Percentiles rank a stretch among this genome's conserved stretches.
Conservation (phyloP, 2,329 filamentous ascomycete species). For the Huntiella abstrusa region DNA sequence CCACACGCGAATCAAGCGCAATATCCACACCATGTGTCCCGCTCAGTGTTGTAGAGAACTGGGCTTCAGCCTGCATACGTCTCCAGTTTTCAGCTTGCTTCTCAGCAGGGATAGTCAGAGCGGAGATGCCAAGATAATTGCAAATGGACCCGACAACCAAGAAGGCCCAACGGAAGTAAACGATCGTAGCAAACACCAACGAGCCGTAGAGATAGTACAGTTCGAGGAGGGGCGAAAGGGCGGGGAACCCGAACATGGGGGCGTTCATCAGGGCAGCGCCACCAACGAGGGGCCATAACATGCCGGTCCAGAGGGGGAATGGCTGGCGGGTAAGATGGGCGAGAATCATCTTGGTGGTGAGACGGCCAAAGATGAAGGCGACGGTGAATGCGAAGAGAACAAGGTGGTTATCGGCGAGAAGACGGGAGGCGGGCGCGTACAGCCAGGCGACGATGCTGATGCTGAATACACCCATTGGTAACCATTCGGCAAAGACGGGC, state of each 20-base stretch:
- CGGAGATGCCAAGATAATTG: conserved; percentile 81
- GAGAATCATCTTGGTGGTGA: conserved; percentile 98
- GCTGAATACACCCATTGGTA: conserved; percentile 70
- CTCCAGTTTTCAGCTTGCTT: conserved; percentile 37
- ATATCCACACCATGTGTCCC: conserved; percentile 10
- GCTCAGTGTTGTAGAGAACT: conserved; percentile 11
- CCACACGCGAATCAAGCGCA: conserved; percentile 9
- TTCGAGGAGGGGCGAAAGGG: conserved; percentile 48
- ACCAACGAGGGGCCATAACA: conserved; percentile 70
- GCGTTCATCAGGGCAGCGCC: conserved; percentile 72
- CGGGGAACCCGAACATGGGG: conserved; percentile 52
- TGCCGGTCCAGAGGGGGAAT: conserved; percentile 91
- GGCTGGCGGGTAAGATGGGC: conserved; percentile 84
- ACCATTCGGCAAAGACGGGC: conserved; percentile 85
- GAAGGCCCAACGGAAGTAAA: conserved; percentile 85
- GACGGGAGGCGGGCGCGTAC: conserved; percentile 67
- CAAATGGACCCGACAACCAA: conserved; percentile 85
- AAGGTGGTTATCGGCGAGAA: conserved; percentile 70
- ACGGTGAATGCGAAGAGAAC: conserved; percentile 84
- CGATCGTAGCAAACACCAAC: conserved; percentile 63
- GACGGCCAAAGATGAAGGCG: conserved; percentile 91
- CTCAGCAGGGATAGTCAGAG: conserved; percentile 59
- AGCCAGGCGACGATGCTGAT: conserved; percentile 63
- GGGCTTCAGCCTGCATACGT: conserved; percentile 8
- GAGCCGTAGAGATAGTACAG: conserved; percentile 69